Conservation (phyloP, 2,329 filamentous ascomycete genomes). For the Dactylellina drechsleri region DNA sequence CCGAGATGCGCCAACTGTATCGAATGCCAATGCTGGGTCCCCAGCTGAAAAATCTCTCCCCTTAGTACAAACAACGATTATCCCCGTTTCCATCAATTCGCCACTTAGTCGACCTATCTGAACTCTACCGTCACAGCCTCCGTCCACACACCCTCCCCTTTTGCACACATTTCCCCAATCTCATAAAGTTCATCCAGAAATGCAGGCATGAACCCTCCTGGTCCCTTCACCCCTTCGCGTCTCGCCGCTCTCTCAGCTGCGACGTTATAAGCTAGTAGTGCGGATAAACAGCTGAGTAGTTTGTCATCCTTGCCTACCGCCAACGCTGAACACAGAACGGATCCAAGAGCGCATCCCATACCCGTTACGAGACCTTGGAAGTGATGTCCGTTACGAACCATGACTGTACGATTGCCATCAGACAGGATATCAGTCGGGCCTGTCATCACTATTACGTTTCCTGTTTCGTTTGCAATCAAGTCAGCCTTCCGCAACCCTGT, state of each 20-base stretch:
- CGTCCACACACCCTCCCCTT: conserved; percentile 32
- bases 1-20: not conserved
- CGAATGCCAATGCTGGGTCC: not conserved
- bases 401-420: conserved; percentile 75
- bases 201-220: conserved; percentile 85
- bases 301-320: conserved; percentile 71
- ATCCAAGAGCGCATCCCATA: conserved; percentile 82
- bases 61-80: too few species aligned
- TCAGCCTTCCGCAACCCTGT: not conserved
- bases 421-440: conserved; percentile 80
- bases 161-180: conserved; percentile 56
- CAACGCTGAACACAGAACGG: conserved; percentile 78
- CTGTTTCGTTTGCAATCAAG: conserved; percentile 55
- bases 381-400: conserved; percentile 79
- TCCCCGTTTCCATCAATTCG: not conserved
- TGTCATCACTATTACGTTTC: conserved; percentile 81
- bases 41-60: not conserved
- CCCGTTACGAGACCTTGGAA: conserved; percentile 77
- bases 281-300: conserved; percentile 78
- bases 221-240: conserved; percentile 75
- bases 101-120: conserved; percentile 5
- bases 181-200: conserved; percentile 78
- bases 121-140: conserved; percentile 34
- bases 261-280: conserved; percentile 79
- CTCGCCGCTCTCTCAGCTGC: conserved; percentile 70